Base-by-base conservation (phyloP, 108 stramenopile genomes). In the Skeletonema potamos region DNA sequence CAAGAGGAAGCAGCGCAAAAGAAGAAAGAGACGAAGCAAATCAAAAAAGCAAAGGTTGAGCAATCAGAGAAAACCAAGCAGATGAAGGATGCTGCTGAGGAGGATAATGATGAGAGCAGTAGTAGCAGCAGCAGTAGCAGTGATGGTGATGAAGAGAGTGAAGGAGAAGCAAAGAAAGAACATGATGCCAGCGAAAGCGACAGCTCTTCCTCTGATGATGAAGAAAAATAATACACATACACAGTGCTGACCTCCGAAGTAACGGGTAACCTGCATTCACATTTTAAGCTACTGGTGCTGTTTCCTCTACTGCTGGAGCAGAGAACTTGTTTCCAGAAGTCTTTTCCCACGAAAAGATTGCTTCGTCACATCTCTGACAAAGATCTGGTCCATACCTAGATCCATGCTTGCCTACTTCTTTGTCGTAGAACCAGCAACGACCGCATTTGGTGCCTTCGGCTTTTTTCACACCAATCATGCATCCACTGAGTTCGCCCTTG, bases 401-500 rank as follows among this genome's bases (percentile, higher is more conserved):
- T 4, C 73, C 87, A 22, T 82, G 80, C 22, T 81, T 81, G 1
- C 93, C 96, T 57, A 94, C 77, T 57, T 83, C 62, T 60, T 76
- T 84, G 59, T 93, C 93, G 73, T 93, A 92, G 58, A 94, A 96
- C 96, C 96, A 96, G 68, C 96, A 96, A 27, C 96, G 85, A 15
- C 82, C 92, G 67, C 96, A 96, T 56, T 93, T 94, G 13, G 37
- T 59, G 58, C 93, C 93, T n/a, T 86, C 75, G 5, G 93, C 93
- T 61, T 89, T 90, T 37, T 75, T 73, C 3, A 94, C 93, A 64
- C 93, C 93, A 41, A 96, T 89, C 27, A 83, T 77, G 66, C 87
- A 90, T 44, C 92, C 89, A 54, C 90, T 93, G 9, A 66, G 27
- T 39, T 90, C 89, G 9, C 70, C 72, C 51, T 68, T 79, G 4